Base-by-base conservation (phyloP, 2,329 filamentous ascomycete genomes). In the Phialophora tarda region DNA sequence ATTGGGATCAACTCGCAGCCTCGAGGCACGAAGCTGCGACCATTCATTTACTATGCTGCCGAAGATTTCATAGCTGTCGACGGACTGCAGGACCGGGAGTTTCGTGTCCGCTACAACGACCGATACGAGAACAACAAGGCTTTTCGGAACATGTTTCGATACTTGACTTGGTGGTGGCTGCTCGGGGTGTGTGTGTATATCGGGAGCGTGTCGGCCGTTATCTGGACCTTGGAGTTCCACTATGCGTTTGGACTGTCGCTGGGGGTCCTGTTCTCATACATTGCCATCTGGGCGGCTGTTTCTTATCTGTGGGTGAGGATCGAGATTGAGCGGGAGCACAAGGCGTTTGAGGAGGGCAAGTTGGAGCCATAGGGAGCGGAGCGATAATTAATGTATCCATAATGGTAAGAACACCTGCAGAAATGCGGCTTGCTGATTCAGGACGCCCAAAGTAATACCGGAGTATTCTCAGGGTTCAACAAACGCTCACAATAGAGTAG, bases 231-330 rank as follows among this genome's bases (percentile, higher is more conserved):
- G 23, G 54, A 65, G 10, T 68, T 68, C 47, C 66, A 68, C 59
- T 59, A 59, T 26, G 66, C 66, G 2, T 68, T 68, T 48, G 66
- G 63, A 17, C 41, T 66, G 38, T 63, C 63, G 7, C 21, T 66
- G 11, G 66, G 66, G n/a, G 59, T 66, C 32, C 57, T 66, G 32
- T 66, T 68, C 32, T 24, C 66, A 1, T 68, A 65, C 28, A 68
- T 68, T 30, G 64, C 60, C 34, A 44, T 66, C 21, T 68, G 64
- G 59, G 66, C 66, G 6, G 59, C 50, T 24, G 50, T 62, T 14
- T 50, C 56, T 23, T 71, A 65, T 34, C 47, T 68, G 24, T 69
- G 69, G 69, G 69, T 71, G n/a, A 69, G 59, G 28, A 58, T 65
- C 38, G 69, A 67, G 59, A 65, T 69, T 56, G 64, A 63, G 47